phyloP scores from a whole-genome alignment of 1,139 yeast species.

The Yamadazyma jaroonii region DNA sequence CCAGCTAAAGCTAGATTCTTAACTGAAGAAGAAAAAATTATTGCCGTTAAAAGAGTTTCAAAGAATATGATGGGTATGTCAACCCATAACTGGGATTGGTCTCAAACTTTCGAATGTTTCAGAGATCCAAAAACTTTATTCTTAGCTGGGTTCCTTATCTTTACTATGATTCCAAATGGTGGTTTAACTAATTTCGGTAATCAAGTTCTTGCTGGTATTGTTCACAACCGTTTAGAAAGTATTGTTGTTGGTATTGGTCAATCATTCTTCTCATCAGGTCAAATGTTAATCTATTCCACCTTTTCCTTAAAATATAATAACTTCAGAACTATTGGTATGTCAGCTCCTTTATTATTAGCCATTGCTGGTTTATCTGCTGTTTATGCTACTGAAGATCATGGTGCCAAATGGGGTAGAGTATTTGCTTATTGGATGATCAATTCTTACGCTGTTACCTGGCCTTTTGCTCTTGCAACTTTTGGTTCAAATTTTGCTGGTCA shows the following conservation, averaged over 20 bases:
- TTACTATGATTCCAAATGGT: constrained; percentile 46
- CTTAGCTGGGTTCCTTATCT: constrained; percentile 32
- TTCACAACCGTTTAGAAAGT: constrained; percentile 8
- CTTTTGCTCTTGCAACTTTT: constrained; percentile 23
- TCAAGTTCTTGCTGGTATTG: constrained; percentile 9
- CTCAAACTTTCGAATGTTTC: constrained; percentile 42
- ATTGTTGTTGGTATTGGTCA: constrained; percentile 10
- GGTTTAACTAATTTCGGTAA: constrained; percentile 28
- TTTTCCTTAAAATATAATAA: constrained; percentile 10
- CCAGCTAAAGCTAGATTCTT: constrained; percentile 22
- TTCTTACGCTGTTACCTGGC: constrained; percentile 29
- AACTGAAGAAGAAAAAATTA: constrained; percentile 12
- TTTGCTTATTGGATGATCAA: constrained; percentile 30
- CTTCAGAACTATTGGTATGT: constrained; percentile 12
- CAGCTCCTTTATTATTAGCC: constrained; percentile 9
- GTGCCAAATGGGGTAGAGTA: constrained; percentile 19
- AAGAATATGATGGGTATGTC: constrained; percentile 34
- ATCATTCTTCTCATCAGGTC: constrained; percentile 11
- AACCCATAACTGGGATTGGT: constrained; percentile 40
- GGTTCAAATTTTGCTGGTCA: constrained; percentile 26
- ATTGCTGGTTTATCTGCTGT: constrained; percentile 15
- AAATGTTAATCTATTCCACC: constrained; percentile 10
- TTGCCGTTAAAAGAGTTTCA: constrained; percentile 11
- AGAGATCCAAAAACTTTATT: constrained; percentile 48
- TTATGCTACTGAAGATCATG: constrained; percentile 19